Conservation (phyloP, 2,329 filamentous ascomycete genomes). For the Fusarium zealandicum region DNA sequence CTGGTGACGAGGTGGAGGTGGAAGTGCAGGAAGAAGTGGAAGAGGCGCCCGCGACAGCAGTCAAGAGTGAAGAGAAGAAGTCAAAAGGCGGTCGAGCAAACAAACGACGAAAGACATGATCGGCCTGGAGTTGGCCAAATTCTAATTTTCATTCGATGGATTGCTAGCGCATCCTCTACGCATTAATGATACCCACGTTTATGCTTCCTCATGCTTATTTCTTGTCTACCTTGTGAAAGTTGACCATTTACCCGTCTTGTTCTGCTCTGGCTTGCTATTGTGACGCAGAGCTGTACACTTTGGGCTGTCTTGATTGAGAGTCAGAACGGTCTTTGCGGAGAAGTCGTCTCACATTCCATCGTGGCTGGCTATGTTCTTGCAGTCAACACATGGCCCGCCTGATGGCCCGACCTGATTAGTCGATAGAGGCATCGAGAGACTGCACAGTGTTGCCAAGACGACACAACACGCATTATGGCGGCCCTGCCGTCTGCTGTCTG, state of each 20-base stretch:
- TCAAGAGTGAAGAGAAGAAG: constrained; percentile 31
- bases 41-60: constrained; percentile 9
- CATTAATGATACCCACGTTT: constrained; percentile 38
- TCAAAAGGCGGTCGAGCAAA: constrained; percentile 29
- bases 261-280: too few relatives aligned
- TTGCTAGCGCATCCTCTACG: constrained; percentile 26
- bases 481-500: too few relatives aligned
- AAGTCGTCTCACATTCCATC: too few relatives aligned
- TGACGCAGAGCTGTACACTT: too few relatives aligned
- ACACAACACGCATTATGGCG: too few relatives aligned
- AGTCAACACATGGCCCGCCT: too few relatives aligned
- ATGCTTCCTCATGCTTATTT: constrained; percentile 10
- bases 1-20: constrained; percentile 48
- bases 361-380: too few relatives aligned
- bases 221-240: background rate
- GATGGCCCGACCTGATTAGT: too few relatives aligned
- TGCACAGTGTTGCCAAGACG: too few relatives aligned
- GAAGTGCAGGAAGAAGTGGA: constrained; percentile 37
- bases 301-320: too few relatives aligned
- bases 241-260: background rate
- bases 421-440: too few relatives aligned
- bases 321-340: too few relatives aligned
- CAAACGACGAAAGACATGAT: constrained; percentile 41
- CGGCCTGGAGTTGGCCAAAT: constrained; percentile 17
- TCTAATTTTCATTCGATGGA: constrained; percentile 28